Percentiles rank a stretch among this genome's conserved stretches.
phyloP scores from a whole-genome alignment of 805 yeast genomes.

The Nakazawaea populi region DNA sequence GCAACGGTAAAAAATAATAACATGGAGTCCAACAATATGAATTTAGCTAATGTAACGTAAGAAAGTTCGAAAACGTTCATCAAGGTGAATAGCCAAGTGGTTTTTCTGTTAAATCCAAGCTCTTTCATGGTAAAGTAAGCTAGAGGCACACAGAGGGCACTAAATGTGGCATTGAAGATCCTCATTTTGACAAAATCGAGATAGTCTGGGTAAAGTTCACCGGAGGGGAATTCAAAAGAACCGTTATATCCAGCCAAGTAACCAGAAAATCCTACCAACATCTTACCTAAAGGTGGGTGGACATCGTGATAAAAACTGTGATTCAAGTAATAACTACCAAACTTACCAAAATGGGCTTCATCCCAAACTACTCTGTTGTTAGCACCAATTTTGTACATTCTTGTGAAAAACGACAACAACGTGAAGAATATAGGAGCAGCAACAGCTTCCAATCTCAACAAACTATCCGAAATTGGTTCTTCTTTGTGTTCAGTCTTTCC shows the following conservation, averaged over 20 bases:
- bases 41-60: slow-evolving; percentile 79
- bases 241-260: slow-evolving; percentile 81
- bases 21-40: slow-evolving; percentile 89
- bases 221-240: slow-evolving; percentile 67
- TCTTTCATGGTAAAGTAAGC: slow-evolving; percentile 78
- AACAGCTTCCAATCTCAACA: slow-evolving; percentile 20
- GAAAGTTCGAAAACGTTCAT: slow-evolving; percentile 82
- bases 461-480: slow-evolving; percentile 7
- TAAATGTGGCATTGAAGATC: slow-evolving; percentile 77
- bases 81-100: slow-evolving; percentile 73
- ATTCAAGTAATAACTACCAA: slow-evolving; percentile 83
- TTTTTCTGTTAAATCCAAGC: slow-evolving; percentile 63
- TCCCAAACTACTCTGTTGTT: slow-evolving; percentile 89
- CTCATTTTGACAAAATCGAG: slow-evolving; percentile 79
- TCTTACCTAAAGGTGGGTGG: slow-evolving; percentile 95
- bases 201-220: slow-evolving; percentile 55
- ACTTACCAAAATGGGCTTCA: slow-evolving; percentile 92
- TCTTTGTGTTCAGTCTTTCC: not conserved
- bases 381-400: slow-evolving; percentile 70
- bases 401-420: slow-evolving; percentile 57
- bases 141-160: slow-evolving; percentile 79
- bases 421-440: slow-evolving; percentile 64
- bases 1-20: slow-evolving; percentile 81
- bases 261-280: slow-evolving; percentile 86
- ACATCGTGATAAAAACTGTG: slow-evolving; percentile 94